Conservation (phyloP, 768 basidiomycete species). For the Mycena metata region DNA sequence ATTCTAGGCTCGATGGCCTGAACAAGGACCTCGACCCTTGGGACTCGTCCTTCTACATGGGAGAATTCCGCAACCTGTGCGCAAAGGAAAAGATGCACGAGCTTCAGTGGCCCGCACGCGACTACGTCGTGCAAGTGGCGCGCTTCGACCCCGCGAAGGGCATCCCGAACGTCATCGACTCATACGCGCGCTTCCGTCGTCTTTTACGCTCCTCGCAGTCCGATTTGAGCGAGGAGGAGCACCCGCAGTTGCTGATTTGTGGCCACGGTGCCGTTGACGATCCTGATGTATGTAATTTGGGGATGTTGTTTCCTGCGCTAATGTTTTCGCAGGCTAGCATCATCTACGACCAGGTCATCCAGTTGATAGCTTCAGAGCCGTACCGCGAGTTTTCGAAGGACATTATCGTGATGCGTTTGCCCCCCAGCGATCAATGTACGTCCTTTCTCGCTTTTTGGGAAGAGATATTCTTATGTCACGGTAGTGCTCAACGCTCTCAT, state of each 20-base stretch:
- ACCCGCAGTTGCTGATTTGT: conserved; percentile 84
- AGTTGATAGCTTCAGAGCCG: conserved; percentile 64
- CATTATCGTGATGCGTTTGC: conserved; percentile 83
- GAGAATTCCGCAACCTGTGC: conserved; percentile 85
- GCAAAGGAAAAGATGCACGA: conserved; percentile 85
- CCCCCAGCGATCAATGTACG: conserved; percentile 88
- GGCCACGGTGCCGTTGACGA: conserved; percentile 97
- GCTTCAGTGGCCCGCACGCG: conserved; percentile 82
- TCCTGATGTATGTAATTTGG: conserved; percentile 69
- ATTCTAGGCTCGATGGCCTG: conserved; percentile 85
- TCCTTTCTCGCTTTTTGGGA: conserved; percentile 32
- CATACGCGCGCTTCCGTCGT: conserved; percentile 86
- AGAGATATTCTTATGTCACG: background rate
- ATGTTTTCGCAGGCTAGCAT: conserved; percentile 65
- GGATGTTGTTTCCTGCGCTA: background rate
- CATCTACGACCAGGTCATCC: conserved; percentile 86
- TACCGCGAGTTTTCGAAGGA: conserved; percentile 70
- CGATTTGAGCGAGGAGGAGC: conserved; percentile 61
- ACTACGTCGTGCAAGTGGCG: conserved; percentile 93
- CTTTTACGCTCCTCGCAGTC: conserved; percentile 63
- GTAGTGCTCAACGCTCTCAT: conserved; percentile 88
- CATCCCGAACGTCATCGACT: conserved; percentile 87
- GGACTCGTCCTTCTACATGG: conserved; percentile 92
- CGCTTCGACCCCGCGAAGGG: conserved; percentile 85
- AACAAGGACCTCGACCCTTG: conserved; percentile 89